Percentiles rank a stretch among this genome's conserved stretches.
phyloP scores from a whole-genome alignment of 1,139 yeast species.

The Protomyces inouyei region DNA sequence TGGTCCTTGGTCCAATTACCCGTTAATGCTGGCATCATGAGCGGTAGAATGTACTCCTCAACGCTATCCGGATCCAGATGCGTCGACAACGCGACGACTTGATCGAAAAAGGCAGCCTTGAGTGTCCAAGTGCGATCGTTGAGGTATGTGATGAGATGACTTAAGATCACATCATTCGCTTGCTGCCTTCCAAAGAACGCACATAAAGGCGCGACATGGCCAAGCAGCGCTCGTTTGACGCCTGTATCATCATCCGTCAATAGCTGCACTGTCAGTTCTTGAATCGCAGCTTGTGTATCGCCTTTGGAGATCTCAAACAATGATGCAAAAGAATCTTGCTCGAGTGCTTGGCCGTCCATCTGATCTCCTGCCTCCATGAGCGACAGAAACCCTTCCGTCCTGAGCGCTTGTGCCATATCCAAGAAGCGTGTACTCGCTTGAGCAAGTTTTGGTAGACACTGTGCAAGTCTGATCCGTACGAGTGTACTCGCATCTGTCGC shows the following conservation, averaged over 20 bases:
- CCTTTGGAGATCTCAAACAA: constrained; percentile 35
- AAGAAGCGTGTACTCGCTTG: constrained; percentile 58
- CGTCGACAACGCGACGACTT: constrained; percentile 74
- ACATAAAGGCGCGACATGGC: constrained; percentile 68
- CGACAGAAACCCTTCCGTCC: constrained; percentile 43
- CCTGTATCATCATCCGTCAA: constrained; percentile 63
- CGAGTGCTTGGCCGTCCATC: constrained; percentile 44
- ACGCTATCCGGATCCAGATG: constrained; percentile 75
- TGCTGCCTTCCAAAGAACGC: constrained; percentile 79
- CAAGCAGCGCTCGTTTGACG: constrained; percentile 66
- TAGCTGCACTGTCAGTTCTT: constrained; percentile 57
- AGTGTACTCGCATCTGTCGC: constrained; percentile 43
- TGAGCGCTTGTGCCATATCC: constrained; percentile 58
- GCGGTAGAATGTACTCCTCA: constrained; percentile 82
- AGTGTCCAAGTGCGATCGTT: constrained; percentile 71
- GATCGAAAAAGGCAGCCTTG: constrained; percentile 63
- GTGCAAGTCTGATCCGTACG: constrained; percentile 65
- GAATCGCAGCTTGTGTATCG: constrained; percentile 48
- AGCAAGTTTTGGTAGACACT: constrained; percentile 66
- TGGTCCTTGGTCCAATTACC: constrained; percentile 38
- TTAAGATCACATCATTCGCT: constrained; percentile 79
- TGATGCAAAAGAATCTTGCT: constrained; percentile 41
- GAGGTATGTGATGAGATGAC: constrained; percentile 85
- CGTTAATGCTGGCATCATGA: constrained; percentile 71
- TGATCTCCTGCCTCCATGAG: constrained; percentile 39